Evolutionary conservation across 2,329 filamentous ascomycete species (phyloP), one percentile per base, ranked within the genome.

Genomic region (Didymosphaeria variabile): DNA sequence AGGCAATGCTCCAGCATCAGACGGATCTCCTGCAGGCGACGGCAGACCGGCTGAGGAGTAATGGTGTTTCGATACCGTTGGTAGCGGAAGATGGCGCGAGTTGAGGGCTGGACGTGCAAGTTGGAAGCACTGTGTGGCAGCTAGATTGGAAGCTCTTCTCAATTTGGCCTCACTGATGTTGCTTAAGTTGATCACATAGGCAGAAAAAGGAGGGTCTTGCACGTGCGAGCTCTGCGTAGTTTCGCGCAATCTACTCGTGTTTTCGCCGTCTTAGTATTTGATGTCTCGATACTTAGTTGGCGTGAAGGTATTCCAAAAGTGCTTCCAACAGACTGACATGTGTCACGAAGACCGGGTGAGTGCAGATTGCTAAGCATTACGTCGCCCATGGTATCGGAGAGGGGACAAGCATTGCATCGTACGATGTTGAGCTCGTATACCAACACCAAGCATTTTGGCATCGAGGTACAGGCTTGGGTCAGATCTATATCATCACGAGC

Each of bases 1-100:
- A 76, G 49, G 69, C 68, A 55, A 46, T 77, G 61, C 63, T 79
- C 46, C 71, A 75, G 57, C 64, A 72, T 55, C 75, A 76, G 46
- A 69, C 67, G 9, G 72, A 71, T 23, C 66, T 78, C 21, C 70
- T 78, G 40, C 74, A 77, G 47, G 72, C 72, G 26, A 75, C 76
- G 45, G 66, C 68, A 36, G 65, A 70, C 21, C 69, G 71, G 19
- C 56, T 79, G 46, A 65, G 67, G 55, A 72, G 59, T 44, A 46
- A 76, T 62, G 74, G 75, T 17, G 67, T 77, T 5, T 56, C 62
- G 12, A 63, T 77, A 38, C 67, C 72, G 12, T 17, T 23, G 10
- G 12, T 59, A 15, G 17, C 36, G 10, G n/a, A 38, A 29, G 63
- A 65, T 40, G 55, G 44, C 15, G 15, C 42, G 21, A 50, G 45